phyloP scores from a whole-genome alignment of 176 grass and related monocot species.

The Musa acuminata region DNA sequence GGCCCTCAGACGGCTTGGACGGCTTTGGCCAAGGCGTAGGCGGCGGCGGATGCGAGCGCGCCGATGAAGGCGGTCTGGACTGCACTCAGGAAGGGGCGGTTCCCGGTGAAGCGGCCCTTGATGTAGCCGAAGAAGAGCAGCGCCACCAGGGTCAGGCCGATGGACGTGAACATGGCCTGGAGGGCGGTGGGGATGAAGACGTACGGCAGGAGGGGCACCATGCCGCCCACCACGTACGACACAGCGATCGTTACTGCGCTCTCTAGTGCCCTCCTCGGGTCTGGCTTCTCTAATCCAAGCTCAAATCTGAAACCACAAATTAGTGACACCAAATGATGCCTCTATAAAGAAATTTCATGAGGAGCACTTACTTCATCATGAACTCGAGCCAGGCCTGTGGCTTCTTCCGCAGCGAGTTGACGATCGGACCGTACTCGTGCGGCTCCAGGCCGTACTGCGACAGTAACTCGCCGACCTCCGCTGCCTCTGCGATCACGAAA shows the following conservation, averaged over 20 bases:
- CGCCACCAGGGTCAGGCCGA: conserved; percentile 49
- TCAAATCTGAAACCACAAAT: conserved; percentile 49
- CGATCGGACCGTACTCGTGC: conserved; percentile 55
- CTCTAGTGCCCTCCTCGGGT: conserved; percentile 63
- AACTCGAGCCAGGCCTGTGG: conserved; percentile 88
- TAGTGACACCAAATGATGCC: too few species aligned
- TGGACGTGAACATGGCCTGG: conserved; percentile 60
- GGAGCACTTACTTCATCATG: conserved; percentile 77
- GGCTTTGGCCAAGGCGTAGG: conserved; percentile 63
- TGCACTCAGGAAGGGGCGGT: conserved; percentile 56
- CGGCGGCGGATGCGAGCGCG: conserved; percentile 68
- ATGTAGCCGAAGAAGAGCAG: conserved; percentile 89
- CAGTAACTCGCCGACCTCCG: conserved; percentile 77
- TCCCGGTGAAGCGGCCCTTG: conserved; percentile 70
- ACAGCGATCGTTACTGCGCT: conserved; percentile 69
- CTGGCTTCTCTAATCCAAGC: conserved; percentile 77
- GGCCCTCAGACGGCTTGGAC: conserved; percentile 37
- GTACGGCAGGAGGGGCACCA: conserved; percentile 76
- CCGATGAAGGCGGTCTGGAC: conserved; percentile 76
- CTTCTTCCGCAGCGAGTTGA: conserved; percentile 60
- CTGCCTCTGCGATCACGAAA: conserved; percentile 49
- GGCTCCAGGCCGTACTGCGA: conserved; percentile 62
- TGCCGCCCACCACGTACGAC: conserved; percentile 69
- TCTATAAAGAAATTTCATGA: too few species aligned
- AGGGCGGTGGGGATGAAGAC: conserved; percentile 52